Conservation (phyloP, 352 stramenopile genomes). For the Phytophthora europaea region DNA sequence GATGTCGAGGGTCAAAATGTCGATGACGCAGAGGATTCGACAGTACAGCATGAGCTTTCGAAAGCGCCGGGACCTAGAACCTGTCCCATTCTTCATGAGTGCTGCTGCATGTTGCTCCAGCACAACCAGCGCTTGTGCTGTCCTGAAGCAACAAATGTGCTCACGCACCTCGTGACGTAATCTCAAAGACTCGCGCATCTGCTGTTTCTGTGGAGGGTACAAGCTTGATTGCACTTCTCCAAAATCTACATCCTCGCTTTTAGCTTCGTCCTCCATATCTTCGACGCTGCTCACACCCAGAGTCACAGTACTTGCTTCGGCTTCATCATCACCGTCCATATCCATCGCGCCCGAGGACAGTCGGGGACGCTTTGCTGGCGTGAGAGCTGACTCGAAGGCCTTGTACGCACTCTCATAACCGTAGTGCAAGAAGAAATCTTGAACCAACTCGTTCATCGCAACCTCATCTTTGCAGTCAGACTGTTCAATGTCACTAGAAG, state of each 20-base stretch:
- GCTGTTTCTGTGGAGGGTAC: conserved; percentile 11
- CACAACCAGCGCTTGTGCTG: conserved; percentile 37
- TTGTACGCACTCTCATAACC: conserved; percentile 51
- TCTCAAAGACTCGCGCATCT: conserved; percentile 29
- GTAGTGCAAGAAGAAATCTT: conserved; percentile 54
- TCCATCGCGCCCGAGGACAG: conserved; percentile 18
- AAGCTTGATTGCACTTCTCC: conserved; percentile 5
- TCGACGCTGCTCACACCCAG: conserved; percentile 10
- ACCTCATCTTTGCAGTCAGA: conserved; percentile 38
- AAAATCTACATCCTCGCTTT: conserved; percentile 14
- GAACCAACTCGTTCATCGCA: conserved; percentile 44
- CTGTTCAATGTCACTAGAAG: conserved; percentile 14
- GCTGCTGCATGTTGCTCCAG: conserved; percentile 30
- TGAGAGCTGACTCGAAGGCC: conserved; percentile 28
- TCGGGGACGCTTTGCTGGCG: conserved; percentile 10
- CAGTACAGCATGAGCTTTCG: conserved; percentile 44
- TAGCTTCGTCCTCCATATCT: conserved; percentile 25
- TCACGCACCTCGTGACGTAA: conserved; percentile 49
- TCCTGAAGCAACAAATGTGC: conserved; percentile 47
- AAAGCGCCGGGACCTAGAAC: not conserved
- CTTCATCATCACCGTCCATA: conserved; percentile 9
- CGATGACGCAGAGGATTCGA: conserved; percentile 56
- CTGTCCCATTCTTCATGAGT: conserved; percentile 10
- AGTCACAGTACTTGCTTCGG: conserved; percentile 2
- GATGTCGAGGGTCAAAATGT: conserved; percentile 39